Conservation (phyloP, 371 early-diverging fungal genomes). For the Choanephora cucurbitarum region DNA sequence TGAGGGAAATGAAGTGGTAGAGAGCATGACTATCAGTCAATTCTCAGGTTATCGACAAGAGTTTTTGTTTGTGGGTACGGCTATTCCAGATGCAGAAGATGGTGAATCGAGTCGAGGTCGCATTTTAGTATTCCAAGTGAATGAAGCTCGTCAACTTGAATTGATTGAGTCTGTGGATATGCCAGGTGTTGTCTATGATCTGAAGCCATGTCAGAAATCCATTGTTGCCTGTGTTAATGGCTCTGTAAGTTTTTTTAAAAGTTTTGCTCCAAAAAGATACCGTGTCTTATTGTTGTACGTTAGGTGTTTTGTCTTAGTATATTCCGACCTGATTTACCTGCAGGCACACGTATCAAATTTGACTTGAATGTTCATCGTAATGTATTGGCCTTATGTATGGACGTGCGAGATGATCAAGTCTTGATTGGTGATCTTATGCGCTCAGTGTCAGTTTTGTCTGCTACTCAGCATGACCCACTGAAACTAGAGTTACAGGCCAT, state of each 20-base stretch:
- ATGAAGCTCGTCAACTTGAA: conserved; percentile 33
- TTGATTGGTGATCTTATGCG: conserved; percentile 89
- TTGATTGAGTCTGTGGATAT: conserved; percentile 40
- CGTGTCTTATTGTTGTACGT: no score
- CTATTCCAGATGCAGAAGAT: conserved; percentile 41
- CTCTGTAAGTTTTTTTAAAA: conserved; percentile 50
- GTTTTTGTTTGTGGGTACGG: conserved; percentile 65
- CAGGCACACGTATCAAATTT: conserved; percentile 28
- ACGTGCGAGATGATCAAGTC: conserved; percentile 68
- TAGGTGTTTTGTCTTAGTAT: conserved; percentile 43
- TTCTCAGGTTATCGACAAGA: conserved; percentile 36
- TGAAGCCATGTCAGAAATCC: conserved; percentile 43
- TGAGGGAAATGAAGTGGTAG: conserved; percentile 45
- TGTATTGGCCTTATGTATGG: conserved; percentile 58
- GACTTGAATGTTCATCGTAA: conserved; percentile 55
- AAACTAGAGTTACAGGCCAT: conserved; percentile 60
- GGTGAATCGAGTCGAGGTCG: conserved; percentile 56
- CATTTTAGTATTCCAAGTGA: conserved; percentile 56
- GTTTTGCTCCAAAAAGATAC: no score
- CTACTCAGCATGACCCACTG: conserved; percentile 28
- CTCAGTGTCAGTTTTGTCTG: conserved; percentile 66
- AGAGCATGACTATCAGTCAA: conserved; percentile 34
- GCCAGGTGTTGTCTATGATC: conserved; percentile 52
- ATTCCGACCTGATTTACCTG: conserved; percentile 27
- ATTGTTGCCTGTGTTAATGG: conserved; percentile 59